Conservation (phyloP, 805 yeast genomes). For the Candida railenensis region DNA sequence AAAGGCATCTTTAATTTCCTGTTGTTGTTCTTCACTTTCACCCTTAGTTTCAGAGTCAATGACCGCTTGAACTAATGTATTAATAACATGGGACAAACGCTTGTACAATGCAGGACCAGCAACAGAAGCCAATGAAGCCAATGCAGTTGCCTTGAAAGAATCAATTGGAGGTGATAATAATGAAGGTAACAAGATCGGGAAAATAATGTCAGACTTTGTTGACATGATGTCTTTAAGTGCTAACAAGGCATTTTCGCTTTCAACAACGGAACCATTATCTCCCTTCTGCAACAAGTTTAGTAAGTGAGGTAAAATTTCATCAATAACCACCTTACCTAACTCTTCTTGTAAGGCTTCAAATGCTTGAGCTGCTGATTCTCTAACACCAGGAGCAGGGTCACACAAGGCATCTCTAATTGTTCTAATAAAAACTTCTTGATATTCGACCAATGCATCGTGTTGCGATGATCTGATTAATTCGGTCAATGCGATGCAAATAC, state of each 20-base stretch:
- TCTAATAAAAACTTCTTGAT: conserved; percentile 66
- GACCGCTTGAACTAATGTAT: conserved; percentile 64
- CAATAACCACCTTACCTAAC: conserved; percentile 83
- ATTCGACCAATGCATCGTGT: conserved; percentile 56
- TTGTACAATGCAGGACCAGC: conserved; percentile 81
- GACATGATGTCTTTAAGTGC: conserved; percentile 93
- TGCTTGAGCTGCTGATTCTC: conserved; percentile 89
- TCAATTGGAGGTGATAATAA: conserved; percentile 80
- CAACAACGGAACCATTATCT: conserved; percentile 47
- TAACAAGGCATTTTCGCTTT: conserved; percentile 60
- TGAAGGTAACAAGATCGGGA: conserved; percentile 90
- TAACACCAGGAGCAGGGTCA: conserved; percentile 69
- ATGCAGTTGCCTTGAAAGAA: conserved; percentile 79
- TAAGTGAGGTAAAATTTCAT: conserved; percentile 83
- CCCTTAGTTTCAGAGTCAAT: conserved; percentile 31
- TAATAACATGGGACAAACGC: conserved; percentile 71
- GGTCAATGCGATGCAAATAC: conserved; percentile 90
- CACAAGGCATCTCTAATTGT: conserved; percentile 78
- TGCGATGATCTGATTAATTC: conserved; percentile 80
- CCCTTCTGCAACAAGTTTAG: conserved; percentile 61
- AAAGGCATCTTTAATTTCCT: conserved; percentile 53
- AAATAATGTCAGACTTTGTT: conserved; percentile 82
- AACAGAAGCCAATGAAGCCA: conserved; percentile 83
- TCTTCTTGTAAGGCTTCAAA: conserved; percentile 84
- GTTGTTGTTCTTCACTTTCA: conserved; percentile 37